Evolutionary conservation across 228 moss, liverwort and hornwort species (phyloP).

Genomic region (Sphagnum fallax): DNA sequence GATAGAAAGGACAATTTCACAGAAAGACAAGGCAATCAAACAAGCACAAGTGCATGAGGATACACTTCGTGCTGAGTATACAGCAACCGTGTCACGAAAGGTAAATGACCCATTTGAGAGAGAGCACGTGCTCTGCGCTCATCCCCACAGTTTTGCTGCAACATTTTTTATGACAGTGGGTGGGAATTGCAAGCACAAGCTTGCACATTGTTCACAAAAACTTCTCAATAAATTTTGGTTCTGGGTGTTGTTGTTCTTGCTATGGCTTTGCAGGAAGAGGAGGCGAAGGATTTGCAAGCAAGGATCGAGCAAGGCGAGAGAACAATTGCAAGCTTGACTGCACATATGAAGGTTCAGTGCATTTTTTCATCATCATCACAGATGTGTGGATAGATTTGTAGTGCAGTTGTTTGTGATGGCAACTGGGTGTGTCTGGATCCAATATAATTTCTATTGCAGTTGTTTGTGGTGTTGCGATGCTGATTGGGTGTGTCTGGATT

Average conservation of each 20-base stretch:
- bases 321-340: slow-evolving; percentile 43
- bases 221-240: too few relatives aligned
- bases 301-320: slow-evolving; percentile 72
- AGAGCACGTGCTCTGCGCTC: too few relatives aligned
- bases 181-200: too few relatives aligned
- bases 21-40: slow-evolving; percentile 59
- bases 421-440: too few relatives aligned
- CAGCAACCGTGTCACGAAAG: slow-evolving; percentile 52
- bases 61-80: slow-evolving; percentile 70
- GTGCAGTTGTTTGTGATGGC: background rate
- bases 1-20: slow-evolving; percentile 52
- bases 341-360: slow-evolving; percentile 45
- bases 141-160: too few relatives aligned
- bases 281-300: slow-evolving; percentile 55
- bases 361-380: background rate
- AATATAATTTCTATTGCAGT: too few relatives aligned
- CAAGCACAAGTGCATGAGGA: slow-evolving; percentile 76
- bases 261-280: slow-evolving; percentile 44
- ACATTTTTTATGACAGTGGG: too few relatives aligned
- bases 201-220: too few relatives aligned
- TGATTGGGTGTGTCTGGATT: background rate
- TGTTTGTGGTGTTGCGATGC: too few relatives aligned
- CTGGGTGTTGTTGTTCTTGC: too few relatives aligned
- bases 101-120: slow-evolving; percentile 10
- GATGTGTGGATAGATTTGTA: background rate